A percentile compares a stretch with the other conserved stretches of the same genome.
These are phyloP conservation scores for Phyllosticta citribraziliensis DNA, from an alignment of 2,329 filamentous ascomycete species.

Conservation along the genomic window DNA sequence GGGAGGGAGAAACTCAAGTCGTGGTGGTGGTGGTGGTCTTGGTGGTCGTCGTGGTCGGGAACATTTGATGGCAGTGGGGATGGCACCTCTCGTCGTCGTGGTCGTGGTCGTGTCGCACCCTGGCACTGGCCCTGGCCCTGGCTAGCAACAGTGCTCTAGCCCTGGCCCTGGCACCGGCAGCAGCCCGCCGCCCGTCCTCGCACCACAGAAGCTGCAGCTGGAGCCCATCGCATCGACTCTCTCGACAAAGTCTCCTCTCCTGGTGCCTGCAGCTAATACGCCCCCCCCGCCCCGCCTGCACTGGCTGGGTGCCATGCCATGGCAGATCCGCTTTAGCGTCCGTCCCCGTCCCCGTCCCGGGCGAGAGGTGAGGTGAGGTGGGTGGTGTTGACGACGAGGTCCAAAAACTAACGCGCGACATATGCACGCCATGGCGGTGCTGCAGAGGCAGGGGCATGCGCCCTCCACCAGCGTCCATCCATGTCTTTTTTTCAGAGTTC, in stretches of 20 bases:
- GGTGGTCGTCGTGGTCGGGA: too few species aligned
- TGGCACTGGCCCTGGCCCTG: not conserved
- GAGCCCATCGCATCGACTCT: not conserved
- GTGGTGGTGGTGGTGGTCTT: not conserved
- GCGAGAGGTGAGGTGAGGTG: too few species aligned
- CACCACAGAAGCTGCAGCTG: not conserved
- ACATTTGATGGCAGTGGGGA: too few species aligned
- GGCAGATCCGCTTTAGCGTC: not conserved
- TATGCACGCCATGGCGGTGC: slow-evolving; percentile 9
- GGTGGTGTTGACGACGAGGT: slow-evolving; percentile 8
- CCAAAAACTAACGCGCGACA: slow-evolving; percentile 1
- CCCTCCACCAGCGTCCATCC: slow-evolving; percentile 6
- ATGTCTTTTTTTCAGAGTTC: slow-evolving; percentile 9
- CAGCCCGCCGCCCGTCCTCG: not conserved
- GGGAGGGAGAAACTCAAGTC: not conserved
- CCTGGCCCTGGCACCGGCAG: not conserved
- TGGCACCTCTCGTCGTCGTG: too few species aligned
- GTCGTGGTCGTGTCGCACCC: not conserved
- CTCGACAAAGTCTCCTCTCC: not conserved
- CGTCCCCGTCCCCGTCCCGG: not conserved
- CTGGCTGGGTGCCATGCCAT: not conserved
- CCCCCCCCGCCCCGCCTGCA: not conserved
- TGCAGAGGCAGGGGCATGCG: not conserved
- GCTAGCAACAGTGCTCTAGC: not conserved
- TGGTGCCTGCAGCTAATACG: not conserved